Conservation (phyloP, 2,329 filamentous ascomycete genomes). For the Monosporascus sp. region DNA sequence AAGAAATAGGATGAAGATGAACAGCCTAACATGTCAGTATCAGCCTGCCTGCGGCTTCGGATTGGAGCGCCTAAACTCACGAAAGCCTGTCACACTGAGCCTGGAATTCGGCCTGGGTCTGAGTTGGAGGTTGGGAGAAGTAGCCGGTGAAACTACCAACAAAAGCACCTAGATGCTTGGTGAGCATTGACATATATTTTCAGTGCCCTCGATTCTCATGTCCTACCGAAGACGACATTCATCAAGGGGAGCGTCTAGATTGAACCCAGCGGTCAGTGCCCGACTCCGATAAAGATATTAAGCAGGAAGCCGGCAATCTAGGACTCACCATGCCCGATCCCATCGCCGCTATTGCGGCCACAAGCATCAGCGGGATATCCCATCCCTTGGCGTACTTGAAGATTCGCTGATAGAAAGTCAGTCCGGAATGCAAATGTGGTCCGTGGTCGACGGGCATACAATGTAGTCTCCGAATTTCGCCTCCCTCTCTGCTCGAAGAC, state of each 20-base stretch:
- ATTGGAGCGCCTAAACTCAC: constrained; percentile 22
- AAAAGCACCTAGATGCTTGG: constrained; percentile 30
- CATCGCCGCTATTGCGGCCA: constrained; percentile 42
- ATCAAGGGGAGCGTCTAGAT: constrained; percentile 49
- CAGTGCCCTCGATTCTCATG: background rate
- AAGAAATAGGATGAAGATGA: constrained; percentile 66
- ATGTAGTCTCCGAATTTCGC: constrained; percentile 41
- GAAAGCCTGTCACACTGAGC: constrained; percentile 38
- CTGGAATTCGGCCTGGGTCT: constrained; percentile 34
- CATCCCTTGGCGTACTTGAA: constrained; percentile 49
- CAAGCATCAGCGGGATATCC: constrained; percentile 44
- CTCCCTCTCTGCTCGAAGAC: constrained; percentile 38
- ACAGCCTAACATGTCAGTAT: constrained; percentile 40
- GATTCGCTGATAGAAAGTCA: constrained; percentile 34
- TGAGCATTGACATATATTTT: constrained; percentile 7
- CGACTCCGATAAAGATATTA: background rate
- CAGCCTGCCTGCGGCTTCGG: constrained; percentile 2
- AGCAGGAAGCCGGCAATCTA: background rate
- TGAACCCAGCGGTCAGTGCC: constrained; percentile 1
- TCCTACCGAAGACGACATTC: constrained; percentile 52
- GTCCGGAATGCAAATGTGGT: background rate
- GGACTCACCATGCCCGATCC: constrained; percentile 40
- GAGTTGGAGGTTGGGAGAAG: constrained; percentile 29
- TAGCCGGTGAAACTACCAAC: constrained; percentile 44
- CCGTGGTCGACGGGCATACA: constrained; percentile 13